A percentile compares a stretch with the other conserved stretches of the same genome.
Evolutionary conservation across 2,329 filamentous ascomycete species (phyloP).

Genomic region (Penicillium sp.): DNA sequence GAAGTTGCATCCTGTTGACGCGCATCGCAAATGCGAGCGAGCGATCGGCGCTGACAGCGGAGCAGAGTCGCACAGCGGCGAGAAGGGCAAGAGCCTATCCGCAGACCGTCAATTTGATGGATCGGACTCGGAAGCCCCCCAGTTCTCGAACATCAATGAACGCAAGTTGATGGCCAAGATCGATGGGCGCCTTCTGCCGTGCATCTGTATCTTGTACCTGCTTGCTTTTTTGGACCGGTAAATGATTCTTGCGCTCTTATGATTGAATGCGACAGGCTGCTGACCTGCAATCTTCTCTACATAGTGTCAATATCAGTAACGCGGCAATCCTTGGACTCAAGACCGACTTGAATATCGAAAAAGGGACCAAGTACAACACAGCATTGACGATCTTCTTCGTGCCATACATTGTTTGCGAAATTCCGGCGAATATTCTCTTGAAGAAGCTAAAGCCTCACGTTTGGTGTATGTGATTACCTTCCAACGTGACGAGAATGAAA

Average conservation of each 20-base stretch:
- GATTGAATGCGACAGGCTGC: slow-evolving; percentile 1
- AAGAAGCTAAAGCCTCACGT: slow-evolving; percentile 66
- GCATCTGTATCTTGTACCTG: slow-evolving; percentile 69
- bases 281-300: slow-evolving; percentile 4
- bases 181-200: slow-evolving; percentile 69
- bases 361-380: slow-evolving; percentile 65
- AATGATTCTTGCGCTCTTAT: slow-evolving; percentile 1
- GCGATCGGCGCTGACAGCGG: slow-evolving; percentile 9
- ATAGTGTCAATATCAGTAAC: slow-evolving; percentile 74
- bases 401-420: slow-evolving; percentile 65
- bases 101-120: slow-evolving; percentile 6
- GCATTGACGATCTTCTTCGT: slow-evolving; percentile 79
- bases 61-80: slow-evolving; percentile 10
- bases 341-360: slow-evolving; percentile 58
- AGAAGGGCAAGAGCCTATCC: slow-evolving; percentile 23
- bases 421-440: slow-evolving; percentile 70
- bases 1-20: not conserved
- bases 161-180: slow-evolving; percentile 66
- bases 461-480: slow-evolving; percentile 51
- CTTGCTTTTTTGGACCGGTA: slow-evolving; percentile 63
- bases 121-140: slow-evolving; percentile 26
- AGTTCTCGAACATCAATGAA: slow-evolving; percentile 49
- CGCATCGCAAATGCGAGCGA: not conserved
- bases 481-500: not conserved
- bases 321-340: slow-evolving; percentile 66